These are phyloP conservation scores for Phytopythium oedochilum DNA, from an alignment of 352 stramenopile genomes.

Conservation along the genomic window DNA sequence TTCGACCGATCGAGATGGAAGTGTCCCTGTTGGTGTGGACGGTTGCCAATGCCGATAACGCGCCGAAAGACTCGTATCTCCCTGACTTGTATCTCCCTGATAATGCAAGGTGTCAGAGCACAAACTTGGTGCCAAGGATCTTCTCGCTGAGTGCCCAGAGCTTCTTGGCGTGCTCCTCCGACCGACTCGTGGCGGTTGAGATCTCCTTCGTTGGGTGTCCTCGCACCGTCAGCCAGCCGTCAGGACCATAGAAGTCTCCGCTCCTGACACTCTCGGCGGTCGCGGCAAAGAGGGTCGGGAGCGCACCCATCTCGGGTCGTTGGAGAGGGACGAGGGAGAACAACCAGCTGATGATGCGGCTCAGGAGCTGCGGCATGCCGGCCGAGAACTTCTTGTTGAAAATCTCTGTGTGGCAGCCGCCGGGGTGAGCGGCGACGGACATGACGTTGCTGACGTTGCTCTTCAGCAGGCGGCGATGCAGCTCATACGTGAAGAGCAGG, in stretches of 20 bases:
- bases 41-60: too few relatives aligned
- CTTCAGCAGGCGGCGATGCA: slow-evolving; percentile 28
- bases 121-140: slow-evolving; percentile 25
- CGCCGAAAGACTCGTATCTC: too few relatives aligned
- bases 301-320: slow-evolving; percentile 29
- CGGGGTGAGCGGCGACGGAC: slow-evolving; percentile 32
- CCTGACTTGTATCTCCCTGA: too few relatives aligned
- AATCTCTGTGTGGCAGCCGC: slow-evolving; percentile 32
- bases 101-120: too few relatives aligned
- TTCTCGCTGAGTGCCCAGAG: slow-evolving; percentile 56
- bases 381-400: slow-evolving; percentile 28
- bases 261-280: slow-evolving; percentile 20
- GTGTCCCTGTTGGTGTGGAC: too few relatives aligned
- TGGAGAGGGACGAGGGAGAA: slow-evolving; percentile 25
- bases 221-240: slow-evolving; percentile 32
- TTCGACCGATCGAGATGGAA: too few relatives aligned
- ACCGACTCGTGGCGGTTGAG: slow-evolving; percentile 31
- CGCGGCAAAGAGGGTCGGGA: slow-evolving; percentile 45
- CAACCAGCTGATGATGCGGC: slow-evolving; percentile 28
- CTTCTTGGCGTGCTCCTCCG: slow-evolving; percentile 23
- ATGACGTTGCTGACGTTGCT: slow-evolving; percentile 23
- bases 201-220: slow-evolving; percentile 39
- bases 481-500: slow-evolving; percentile 45
- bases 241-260: slow-evolving; percentile 21
- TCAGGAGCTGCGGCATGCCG: slow-evolving; percentile 19